These are phyloP conservation scores for Neurospora sp. DNA, from an alignment of 495 filamentous ascomycete genomes.

Conservation along the genomic window DNA sequence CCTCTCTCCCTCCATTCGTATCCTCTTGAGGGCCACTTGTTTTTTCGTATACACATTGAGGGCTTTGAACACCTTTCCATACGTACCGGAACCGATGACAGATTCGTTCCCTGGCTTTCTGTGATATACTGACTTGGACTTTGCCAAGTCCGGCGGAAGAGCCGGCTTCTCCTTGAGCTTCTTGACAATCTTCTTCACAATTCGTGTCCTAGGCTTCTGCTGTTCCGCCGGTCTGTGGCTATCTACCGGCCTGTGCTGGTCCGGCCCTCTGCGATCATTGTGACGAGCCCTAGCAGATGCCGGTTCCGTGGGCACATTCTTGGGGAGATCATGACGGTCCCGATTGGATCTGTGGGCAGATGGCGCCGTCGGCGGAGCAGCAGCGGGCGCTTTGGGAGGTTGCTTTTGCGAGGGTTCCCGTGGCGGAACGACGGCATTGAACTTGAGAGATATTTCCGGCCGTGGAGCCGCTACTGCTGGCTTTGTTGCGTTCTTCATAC, in stretches of 20 bases:
- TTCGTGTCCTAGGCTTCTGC: conserved; percentile 38
- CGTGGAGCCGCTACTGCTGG: conserved; percentile 50
- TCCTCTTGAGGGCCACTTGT: conserved; percentile 88
- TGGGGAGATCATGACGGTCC: conserved; percentile 34
- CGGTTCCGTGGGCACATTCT: conserved; percentile 39
- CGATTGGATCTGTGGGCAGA: conserved; percentile 14
- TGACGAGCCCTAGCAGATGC: conserved; percentile 42
- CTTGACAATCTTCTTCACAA: conserved; percentile 60
- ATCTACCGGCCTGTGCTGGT: conserved; percentile 23
- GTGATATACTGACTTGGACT: conserved; percentile 79
- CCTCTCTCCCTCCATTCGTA: conserved; percentile 80
- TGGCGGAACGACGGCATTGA: conserved; percentile 45
- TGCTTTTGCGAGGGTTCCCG: conserved; percentile 24
- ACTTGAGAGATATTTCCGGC: conserved; percentile 61
- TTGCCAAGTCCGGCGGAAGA: conserved; percentile 57
- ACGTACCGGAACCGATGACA: conserved; percentile 85
- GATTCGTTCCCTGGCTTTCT: conserved; percentile 91
- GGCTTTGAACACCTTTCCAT: conserved; percentile 98
- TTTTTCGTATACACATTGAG: conserved; percentile 87
- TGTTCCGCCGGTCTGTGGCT: conserved; percentile 19
- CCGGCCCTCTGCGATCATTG: conserved; percentile 32
- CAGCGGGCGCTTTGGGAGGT: conserved; percentile 13
- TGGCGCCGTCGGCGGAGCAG: conserved; percentile 25
- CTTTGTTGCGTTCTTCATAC: conserved; percentile 62
- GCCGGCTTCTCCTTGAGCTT: conserved; percentile 61